Conservation (phyloP, 2,329 filamentous ascomycete species). For the Pseudogymnoascus sp. region DNA sequence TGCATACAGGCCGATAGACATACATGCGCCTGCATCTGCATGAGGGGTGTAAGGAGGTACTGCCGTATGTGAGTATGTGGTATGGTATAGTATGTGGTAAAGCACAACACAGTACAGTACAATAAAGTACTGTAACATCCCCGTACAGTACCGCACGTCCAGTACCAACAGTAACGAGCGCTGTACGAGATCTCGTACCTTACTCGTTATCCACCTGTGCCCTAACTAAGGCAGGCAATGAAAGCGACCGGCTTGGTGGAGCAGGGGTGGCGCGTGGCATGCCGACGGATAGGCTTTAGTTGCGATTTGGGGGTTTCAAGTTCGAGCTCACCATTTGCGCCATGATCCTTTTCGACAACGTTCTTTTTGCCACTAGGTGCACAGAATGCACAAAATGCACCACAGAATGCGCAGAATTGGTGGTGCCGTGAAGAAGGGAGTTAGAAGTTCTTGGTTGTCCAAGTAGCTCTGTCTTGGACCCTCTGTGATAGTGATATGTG, state of each 20-base stretch:
- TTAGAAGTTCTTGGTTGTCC: neutral
- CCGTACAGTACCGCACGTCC: neutral
- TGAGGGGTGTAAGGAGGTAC: neutral
- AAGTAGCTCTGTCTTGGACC: neutral
- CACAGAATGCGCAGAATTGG: neutral
- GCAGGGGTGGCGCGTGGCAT: neutral
- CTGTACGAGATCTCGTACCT: slow-evolving; percentile 3
- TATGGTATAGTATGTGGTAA: neutral
- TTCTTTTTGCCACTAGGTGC: neutral
- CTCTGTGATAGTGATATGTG: neutral
- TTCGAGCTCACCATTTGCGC: neutral
- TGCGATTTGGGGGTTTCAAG: neutral
- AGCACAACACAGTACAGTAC: neutral
- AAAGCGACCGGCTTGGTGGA: neutral
- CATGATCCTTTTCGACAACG: neutral
- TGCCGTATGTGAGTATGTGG: neutral
- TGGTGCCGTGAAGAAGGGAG: neutral
- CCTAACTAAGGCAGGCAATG: neutral
- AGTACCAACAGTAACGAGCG: neutral
- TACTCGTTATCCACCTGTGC: neutral
- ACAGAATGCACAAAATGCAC: neutral
- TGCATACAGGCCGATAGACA: neutral
- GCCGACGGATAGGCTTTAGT: slow-evolving; percentile 1
- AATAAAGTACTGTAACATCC: neutral
- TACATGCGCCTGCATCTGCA: slow-evolving; percentile 7